Percentiles rank a stretch among this genome's conserved stretches.
Evolutionary conservation across 2,329 filamentous ascomycete species (phyloP).

Genomic region (Byssoonygena ceratinophila): DNA sequence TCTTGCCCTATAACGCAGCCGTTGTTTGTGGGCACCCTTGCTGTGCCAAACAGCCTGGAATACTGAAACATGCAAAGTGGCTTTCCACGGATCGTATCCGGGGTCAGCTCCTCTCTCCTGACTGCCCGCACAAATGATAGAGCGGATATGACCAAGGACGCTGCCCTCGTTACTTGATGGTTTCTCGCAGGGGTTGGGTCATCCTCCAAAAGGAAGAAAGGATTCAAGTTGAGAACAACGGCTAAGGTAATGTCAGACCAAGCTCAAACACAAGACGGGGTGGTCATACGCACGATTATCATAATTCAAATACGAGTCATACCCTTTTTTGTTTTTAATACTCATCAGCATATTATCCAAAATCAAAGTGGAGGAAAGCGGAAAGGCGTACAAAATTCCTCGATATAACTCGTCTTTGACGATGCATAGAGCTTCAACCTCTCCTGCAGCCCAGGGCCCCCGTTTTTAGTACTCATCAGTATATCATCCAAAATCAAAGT

Average conservation of each 20-base stretch:
- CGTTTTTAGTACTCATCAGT: too few species aligned
- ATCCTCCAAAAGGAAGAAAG: slow-evolving; percentile 94
- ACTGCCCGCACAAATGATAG: slow-evolving; percentile 89
- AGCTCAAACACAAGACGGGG: neutral
- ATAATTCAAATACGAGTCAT: slow-evolving; percentile 95
- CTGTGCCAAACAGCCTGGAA: slow-evolving; percentile 86
- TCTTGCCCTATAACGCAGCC: slow-evolving; percentile 96
- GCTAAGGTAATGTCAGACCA: slow-evolving; percentile 31
- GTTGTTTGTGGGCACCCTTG: slow-evolving; percentile 83
- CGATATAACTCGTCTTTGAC: slow-evolving; percentile 90
- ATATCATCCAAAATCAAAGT: neutral
- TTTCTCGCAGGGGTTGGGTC: slow-evolving; percentile 93
- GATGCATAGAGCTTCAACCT: slow-evolving; percentile 82
- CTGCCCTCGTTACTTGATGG: slow-evolving; percentile 89
- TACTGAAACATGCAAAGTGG: slow-evolving; percentile 98
- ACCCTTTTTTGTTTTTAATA: slow-evolving; percentile 51
- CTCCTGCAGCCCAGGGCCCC: slow-evolving; percentile 77
- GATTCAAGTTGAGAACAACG: slow-evolving; percentile 92
- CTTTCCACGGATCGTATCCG: slow-evolving; percentile 71
- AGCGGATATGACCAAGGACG: slow-evolving; percentile 81
- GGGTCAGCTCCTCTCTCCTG: slow-evolving; percentile 80
- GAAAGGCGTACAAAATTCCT: slow-evolving; percentile 78
- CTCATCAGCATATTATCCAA: neutral
- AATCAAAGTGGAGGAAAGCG: neutral
- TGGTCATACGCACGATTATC: slow-evolving; percentile 56